Base-by-base conservation (phyloP, 2,329 filamentous ascomycete genomes). In the Coccinonectria pachysandricola region DNA sequence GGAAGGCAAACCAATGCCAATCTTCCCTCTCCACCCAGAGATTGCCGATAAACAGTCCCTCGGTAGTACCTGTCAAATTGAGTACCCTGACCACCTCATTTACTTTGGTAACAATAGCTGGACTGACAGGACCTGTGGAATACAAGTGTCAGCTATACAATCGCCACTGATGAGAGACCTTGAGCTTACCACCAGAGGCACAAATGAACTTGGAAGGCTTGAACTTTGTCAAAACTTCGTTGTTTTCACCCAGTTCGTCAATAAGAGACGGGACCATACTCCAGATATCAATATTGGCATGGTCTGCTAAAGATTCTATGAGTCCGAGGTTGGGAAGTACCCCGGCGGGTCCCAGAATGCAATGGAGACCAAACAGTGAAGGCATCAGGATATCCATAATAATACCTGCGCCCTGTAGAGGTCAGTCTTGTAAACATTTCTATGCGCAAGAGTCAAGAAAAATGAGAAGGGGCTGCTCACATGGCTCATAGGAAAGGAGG, bases 371-470 rank as follows among this genome's bases (percentile, higher is more conserved):
- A 11, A 53, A 58, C 2, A 60, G 39, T 0, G 49, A 42, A 1
- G 56, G 54, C 36, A 59, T 43, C 0, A 60, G 18, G 12, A 60
- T 52, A 28, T 61, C 34, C 54, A 60, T 59, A 10, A 61, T 52
- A 4, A 59, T 51, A 9, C 57, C 57, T 0, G 58, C 56, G 2
- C 53, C 53, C 56, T 56, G 15, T 24, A n/a, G 12, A n/a, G n/a
- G n/a, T n/a, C n/a, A n/a, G n/a, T n/a, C n/a, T 11, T 32, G 29
- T 12, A 11, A 19, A 15, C 13, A 3, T 9, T 6, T 14, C 6
- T 17, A 8, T 4, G 9, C 15, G 20, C 12, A 12, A 14, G 19
- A 11, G 24, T 23, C 3, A 16, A 25, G 12, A 15, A 12, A 12
- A 8, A n/a, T 5, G 17, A 24, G 10, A 7, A 8, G 0, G n/a